phyloP scores from a whole-genome alignment of 202 grass and related monocot genomes.

The Bolboschoenoplectus hybrid region DNA sequence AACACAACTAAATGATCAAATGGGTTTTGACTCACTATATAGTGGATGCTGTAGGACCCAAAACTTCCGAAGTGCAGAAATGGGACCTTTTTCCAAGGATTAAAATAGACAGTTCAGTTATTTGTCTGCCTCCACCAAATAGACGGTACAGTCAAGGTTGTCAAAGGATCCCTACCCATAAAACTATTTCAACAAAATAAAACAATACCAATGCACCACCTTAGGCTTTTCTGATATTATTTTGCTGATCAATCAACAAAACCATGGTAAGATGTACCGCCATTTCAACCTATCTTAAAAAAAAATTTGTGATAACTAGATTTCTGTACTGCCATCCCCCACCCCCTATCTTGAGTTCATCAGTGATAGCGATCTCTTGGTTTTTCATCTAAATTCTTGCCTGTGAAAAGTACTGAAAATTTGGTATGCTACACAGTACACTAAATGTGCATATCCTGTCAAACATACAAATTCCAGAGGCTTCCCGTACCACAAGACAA shows the following conservation, averaged over 20 bases:
- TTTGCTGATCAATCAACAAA: not conserved
- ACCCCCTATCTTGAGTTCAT: not conserved
- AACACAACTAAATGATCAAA: constrained; percentile 29
- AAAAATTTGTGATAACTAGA: no score
- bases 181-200: not conserved
- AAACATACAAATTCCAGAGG: not conserved
- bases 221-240: not conserved
- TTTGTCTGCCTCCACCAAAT: not conserved
- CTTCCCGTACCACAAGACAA: not conserved
- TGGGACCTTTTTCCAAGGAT: not conserved
- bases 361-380: not conserved
- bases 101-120: not conserved
- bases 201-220: not conserved
- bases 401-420: not conserved
- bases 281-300: not conserved
- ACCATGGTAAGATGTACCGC: not conserved
- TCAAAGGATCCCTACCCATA: no score
- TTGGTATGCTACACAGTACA: not conserved
- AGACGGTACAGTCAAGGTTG: no score
- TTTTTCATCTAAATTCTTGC: not conserved
- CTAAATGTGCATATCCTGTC: not conserved
- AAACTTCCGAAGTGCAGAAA: not conserved
- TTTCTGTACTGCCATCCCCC: not conserved
- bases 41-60: no score
- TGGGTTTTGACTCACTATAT: not conserved